Conservation (phyloP, 768 basidiomycete species). For the Mycena polygramma region DNA sequence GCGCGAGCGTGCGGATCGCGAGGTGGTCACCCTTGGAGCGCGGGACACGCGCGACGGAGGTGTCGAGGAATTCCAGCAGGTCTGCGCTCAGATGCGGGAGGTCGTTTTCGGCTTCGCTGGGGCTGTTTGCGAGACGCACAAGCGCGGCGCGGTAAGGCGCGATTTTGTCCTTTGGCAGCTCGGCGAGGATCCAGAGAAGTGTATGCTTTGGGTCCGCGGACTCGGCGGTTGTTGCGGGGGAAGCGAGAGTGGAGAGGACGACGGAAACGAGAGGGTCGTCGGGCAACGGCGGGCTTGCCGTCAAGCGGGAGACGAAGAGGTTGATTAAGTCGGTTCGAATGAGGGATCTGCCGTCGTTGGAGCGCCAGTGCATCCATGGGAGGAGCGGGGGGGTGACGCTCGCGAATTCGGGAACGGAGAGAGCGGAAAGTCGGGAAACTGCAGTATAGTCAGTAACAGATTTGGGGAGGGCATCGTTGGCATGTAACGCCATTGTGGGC, state of each 20-base stretch:
- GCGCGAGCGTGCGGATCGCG: constrained; percentile 16
- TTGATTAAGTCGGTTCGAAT: not conserved
- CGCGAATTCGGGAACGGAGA: too few relatives aligned
- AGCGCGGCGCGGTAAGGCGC: constrained; percentile 8
- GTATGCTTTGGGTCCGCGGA: not conserved
- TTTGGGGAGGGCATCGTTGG: too few relatives aligned
- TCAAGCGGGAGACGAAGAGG: constrained; percentile 10
- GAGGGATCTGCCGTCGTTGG: not conserved
- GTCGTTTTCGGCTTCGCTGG: not conserved
- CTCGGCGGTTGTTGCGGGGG: too few relatives aligned
- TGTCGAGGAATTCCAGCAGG: constrained; percentile 17
- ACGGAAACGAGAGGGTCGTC: constrained; percentile 8
- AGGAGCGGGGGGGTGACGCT: too few relatives aligned
- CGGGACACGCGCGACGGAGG: constrained; percentile 18
- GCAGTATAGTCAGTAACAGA: too few relatives aligned
- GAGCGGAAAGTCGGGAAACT: too few relatives aligned
- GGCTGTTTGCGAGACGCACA: not conserved
- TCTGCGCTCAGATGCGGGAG: not conserved
- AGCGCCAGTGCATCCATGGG: not conserved
- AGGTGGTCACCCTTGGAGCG: constrained; percentile 11
- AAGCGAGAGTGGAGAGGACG: not conserved
- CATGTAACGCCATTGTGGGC: too few relatives aligned
- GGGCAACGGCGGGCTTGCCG: not conserved
- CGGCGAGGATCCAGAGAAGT: not conserved
- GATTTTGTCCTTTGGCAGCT: not conserved